Base-by-base conservation (phyloP, 805 yeast species). In the Kodamaea jinghongensis region DNA sequence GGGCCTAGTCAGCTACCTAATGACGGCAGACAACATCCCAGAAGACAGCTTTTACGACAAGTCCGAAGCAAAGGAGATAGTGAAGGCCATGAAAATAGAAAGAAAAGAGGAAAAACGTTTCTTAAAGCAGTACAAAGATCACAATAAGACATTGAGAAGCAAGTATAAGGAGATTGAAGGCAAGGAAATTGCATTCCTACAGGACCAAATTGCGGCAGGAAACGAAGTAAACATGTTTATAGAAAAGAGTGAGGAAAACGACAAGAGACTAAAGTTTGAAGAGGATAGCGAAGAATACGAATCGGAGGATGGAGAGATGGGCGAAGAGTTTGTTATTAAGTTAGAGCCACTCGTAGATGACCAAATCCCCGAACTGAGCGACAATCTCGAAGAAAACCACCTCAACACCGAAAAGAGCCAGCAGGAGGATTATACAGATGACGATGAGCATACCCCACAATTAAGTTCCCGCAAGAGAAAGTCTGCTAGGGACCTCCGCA, bases 1-100 rank as follows among this genome's bases (percentile, higher is more conserved):
- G 8, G 51, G 47, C 4, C 39, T 47, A 31, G 33, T 31, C 23
- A 45, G 48, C 2, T 26, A 28, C 13, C 13, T 47, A 9, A 17
- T 31, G 38, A 38, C 42, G 4, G 28, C 40, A n/a, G 31, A 31
- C n/a, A 28, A 17, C 4, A 35, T 31, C 5, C 34, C 17, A 5
- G 31, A 38, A 13, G 36, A 34, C n/a, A 14, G 10, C 13, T 14
- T 41, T 10, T 47, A 47, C 28, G 28, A 13, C 12, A 31, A 16
- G 3, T 31, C 31, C 8, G 52, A 49, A 17, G 52, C 36, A 10
- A 36, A 34, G 27, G 40, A 27, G 37, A 45, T 29, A 25, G 39
- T 34, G 32, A 39, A 22, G 40, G 41, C 30, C 34, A 51, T 43
- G 45, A 40, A 25, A 29, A 27, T 14, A 3, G 38, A n/a, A 30